Base-by-base conservation (phyloP, 2,329 filamentous ascomycete genomes). In the Exophiala calicioides region DNA sequence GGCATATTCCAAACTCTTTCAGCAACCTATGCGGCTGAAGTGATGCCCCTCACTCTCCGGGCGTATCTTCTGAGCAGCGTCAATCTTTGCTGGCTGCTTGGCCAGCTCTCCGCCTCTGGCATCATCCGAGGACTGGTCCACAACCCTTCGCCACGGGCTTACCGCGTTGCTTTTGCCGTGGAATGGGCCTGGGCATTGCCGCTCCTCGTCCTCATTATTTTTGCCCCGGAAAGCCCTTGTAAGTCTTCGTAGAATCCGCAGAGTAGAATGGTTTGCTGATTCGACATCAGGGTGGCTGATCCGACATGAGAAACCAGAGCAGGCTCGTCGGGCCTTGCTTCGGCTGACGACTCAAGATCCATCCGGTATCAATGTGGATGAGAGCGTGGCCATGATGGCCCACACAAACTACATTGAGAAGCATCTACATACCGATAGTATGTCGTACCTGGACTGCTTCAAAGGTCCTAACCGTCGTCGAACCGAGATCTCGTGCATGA, bases 21-120 rank as follows among this genome's bases (percentile, higher is more conserved):
- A 3, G 42, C 80, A 53, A 82, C 83, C 1, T 87, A 87, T 60
- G 84, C 83, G 16, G 81, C 82, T 44, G 84, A 88, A 60, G 77
- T 84, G 4, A 80, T 78, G 26, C 81, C 81, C 1, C 67, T 80
- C 26, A 74, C 75, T 1, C 70, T 84, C 27, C 74, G 81, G 19
- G 78, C 77, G 13, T 72, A 79, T 35, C 65, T 82, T n/a, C 82
- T 80, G 1, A 76, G 75, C 26, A 83, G 76, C 48, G 76, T 82
- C 47, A 84, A 84, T 56, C 65, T 83, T 20, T 82, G 79, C 58
- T 84, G 81, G 63, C 79, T 81, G 30, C 80, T 80, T 19, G 80
- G 80, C 0, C 80, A 83, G 59, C 70, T 84, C 5, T 67, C 83
- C 3, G 78, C 57, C 10, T 47, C 47, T 10, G 57, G 47, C 21